Evolutionary conservation across 768 basidiomycete genomes (phyloP), one percentile per base, ranked within the genome.

Genomic region (Rhodotorula paludigena): DNA sequence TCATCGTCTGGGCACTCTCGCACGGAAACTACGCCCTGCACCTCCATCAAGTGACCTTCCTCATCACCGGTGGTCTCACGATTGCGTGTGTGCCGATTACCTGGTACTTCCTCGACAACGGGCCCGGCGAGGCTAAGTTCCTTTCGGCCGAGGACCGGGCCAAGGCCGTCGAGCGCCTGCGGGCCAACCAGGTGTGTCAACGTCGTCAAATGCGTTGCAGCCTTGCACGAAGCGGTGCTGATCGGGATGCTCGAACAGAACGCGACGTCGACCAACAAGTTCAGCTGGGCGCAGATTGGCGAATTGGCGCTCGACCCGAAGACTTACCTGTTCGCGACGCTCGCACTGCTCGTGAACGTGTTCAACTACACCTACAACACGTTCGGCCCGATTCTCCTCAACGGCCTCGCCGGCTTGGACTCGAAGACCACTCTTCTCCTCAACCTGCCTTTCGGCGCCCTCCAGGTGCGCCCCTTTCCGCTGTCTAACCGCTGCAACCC

Each of bases 341-440:
- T 74, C 57, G 60, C 64, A 1, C 11, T 68, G 30, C 30, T 58
- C 15, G 32, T 67, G 66, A 76, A 68, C 75, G 73, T 63, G 71
- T 74, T 36, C 66, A 73, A 56, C 70, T 73, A 49, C 42, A 48
- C 68, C 6, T 57, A 67, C 33, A 73, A 71, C 30, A 57, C 63
- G 14, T 75, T 75, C 42, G 75, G 75, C 25, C 74, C 75, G 9
- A 63, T 75, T 28, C 60, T 76, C 57, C 66, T 71, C 68, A 63
- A 63, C 25, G 38, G 54, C 23, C 62, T 73, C 38, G 68, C 74
- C 49, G 74, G 67, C 35, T 45, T 58, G 57, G 28, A n/a, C 25
- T 23, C 39, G 12, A 21, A 36, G 8, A 53, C 48, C 32, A 33
- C 63, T 9, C 33, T 57, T 6, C 49, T 69, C 32, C 57, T 69